Conservation (phyloP, 2,329 filamentous ascomycete genomes). For the Rhynchosporium agropyri region DNA sequence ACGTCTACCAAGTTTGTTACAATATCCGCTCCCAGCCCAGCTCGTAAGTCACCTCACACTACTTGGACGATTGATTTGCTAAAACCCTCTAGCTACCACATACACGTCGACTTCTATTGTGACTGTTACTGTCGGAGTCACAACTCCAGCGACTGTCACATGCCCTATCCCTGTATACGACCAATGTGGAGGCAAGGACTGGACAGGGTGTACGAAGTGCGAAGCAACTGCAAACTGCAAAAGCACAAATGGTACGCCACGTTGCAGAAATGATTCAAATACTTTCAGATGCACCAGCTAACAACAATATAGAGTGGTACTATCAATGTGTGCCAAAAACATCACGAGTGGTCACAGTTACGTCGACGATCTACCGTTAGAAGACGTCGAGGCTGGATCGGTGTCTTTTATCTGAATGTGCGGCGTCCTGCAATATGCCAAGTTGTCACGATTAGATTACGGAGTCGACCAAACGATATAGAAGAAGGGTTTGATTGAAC, state of each 20-base stretch:
- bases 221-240: slow-evolving; percentile 17
- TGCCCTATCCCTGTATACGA: slow-evolving; percentile 26
- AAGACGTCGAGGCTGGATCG: background rate
- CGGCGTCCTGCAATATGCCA: background rate
- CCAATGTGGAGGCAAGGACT: slow-evolving; percentile 27
- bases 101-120: slow-evolving; percentile 14
- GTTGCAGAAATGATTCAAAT: background rate
- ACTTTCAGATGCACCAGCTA: background rate
- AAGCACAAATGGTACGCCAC: slow-evolving; percentile 20
- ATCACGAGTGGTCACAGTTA: slow-evolving; percentile 18
- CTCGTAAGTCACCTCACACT: slow-evolving; percentile 3
- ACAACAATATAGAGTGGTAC: slow-evolving; percentile 16
- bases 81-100: slow-evolving; percentile 16
- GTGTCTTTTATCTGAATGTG: background rate
- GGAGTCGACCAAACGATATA: background rate
- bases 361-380: slow-evolving; percentile 19
- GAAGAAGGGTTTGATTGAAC: background rate
- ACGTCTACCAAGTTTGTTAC: slow-evolving; percentile 22
- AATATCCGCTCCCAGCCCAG: slow-evolving; percentile 1
- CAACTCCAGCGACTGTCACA: slow-evolving; percentile 12
- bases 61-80: background rate
- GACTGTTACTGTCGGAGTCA: slow-evolving; percentile 5
- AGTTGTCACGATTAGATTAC: slow-evolving; percentile 1
- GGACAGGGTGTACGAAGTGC: slow-evolving; percentile 26
- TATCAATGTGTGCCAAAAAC: slow-evolving; percentile 21